A percentile compares a stretch with the other conserved stretches of the same genome.
Evolutionary conservation across 2,329 filamentous ascomycete genomes (phyloP).

Genomic region (Gyromitra esculenta): DNA sequence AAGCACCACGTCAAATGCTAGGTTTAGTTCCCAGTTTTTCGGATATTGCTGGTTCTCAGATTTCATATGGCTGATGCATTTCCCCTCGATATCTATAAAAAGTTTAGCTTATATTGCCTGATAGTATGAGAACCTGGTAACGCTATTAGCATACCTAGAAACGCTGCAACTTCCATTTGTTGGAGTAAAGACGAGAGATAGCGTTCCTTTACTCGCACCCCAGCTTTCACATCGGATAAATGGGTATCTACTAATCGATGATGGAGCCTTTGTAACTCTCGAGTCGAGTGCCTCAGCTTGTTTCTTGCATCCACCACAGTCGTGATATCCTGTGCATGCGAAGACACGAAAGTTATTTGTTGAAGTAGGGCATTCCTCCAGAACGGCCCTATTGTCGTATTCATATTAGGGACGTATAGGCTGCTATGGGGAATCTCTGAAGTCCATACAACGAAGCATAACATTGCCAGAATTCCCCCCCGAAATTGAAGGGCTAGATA

Average conservation of each 20-base stretch:
- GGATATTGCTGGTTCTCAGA: not conserved
- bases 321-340: slow-evolving; percentile 2
- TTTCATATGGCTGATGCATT: not conserved
- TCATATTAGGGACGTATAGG: not conserved
- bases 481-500: not conserved
- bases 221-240: not conserved
- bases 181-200: slow-evolving; percentile 7
- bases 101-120: not conserved
- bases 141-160: not conserved
- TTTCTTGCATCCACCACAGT: not conserved
- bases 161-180: slow-evolving; percentile 10
- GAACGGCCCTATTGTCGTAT: slow-evolving; percentile 3
- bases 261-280: not conserved
- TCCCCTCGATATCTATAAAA: not conserved
- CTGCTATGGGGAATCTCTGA: not conserved
- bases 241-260: not conserved
- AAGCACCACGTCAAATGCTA: slow-evolving; percentile 2
- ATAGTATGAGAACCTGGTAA: not conserved
- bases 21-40: not conserved
- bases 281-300: not conserved
- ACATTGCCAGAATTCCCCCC: not conserved
- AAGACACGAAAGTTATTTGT: slow-evolving; percentile 29
- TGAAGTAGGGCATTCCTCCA: slow-evolving; percentile 11
- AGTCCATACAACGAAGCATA: slow-evolving; percentile 6
- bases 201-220: not conserved